Evolutionary conservation across 2,329 filamentous ascomycete genomes (phyloP), one percentile per base, ranked within the genome.

Genomic region (Hypoxylon sp.): DNA sequence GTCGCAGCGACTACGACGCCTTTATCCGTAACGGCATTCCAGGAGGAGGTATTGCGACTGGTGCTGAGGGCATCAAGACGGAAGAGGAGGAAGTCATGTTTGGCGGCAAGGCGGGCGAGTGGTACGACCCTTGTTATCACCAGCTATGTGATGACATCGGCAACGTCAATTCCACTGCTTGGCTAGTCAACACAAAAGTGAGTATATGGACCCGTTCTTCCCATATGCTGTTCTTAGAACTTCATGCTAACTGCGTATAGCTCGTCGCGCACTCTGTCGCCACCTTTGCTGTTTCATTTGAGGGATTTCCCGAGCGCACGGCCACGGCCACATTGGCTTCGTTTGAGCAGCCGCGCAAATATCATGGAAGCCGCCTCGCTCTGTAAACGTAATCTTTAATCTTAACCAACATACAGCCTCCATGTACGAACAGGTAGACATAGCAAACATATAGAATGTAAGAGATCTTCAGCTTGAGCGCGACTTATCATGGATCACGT

Each of bases 21-120:
- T 92, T 93, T 74, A 87, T 91, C 63, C 78, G 82, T 25, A 78
- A 82, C 47, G 86, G 86, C 2, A 90, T 92, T 30, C 87, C 89
- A 0, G 83, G 83, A 1, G 88, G 89, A 16, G 89, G 89, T 20
- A 83, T 92, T 54, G 88, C 88, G 45, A 91, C 89, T 2, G 89
- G 89, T 27, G 89, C 89, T 1, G 89, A 92, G 70, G 87, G 81
- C 8, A 69, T 89, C 72, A 92, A 91, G 81, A 90, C 87, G 0
- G 72, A 78, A 38, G 78, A 83, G 23, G 86, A 92, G 66, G 80
- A 72, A 2, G 74, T 73, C 29, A 71, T 83, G 71, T 93, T 91
- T 67, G 89, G 89, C n/a, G 89, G 89, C 26, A 74, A 77, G 54
- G 86, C 83, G 1, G 88, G 81, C 13, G 72, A 78, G 17, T 79